Conservation (phyloP, 345 rosid species). For the Populus nigra region DNA sequence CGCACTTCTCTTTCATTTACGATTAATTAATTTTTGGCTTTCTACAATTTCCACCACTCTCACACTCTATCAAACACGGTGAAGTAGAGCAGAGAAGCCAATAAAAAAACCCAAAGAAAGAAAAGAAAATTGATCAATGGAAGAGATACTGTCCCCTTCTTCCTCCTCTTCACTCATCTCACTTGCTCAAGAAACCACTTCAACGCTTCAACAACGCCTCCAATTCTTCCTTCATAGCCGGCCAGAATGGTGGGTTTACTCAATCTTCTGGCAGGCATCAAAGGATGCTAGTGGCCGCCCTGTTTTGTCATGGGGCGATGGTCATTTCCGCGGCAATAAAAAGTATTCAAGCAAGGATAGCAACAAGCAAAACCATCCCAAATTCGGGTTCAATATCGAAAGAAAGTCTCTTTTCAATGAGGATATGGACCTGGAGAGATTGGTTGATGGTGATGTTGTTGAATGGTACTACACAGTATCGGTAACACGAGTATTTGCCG, state of each 20-base stretch:
- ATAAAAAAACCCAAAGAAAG: background rate
- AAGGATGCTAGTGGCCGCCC: constrained; percentile 31
- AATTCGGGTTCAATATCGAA: constrained; percentile 19
- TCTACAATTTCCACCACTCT: background rate
- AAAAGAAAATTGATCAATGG: constrained; percentile 1
- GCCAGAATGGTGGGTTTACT: constrained; percentile 56
- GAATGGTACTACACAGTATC: constrained; percentile 50
- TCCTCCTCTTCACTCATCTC: constrained; percentile 29
- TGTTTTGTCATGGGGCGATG: constrained; percentile 46
- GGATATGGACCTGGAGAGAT: constrained; percentile 28
- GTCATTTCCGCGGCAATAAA: constrained; percentile 36
- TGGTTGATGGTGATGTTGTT: constrained; percentile 24
- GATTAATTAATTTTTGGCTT: background rate
- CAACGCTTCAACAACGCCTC: constrained; percentile 48
- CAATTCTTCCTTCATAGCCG: constrained; percentile 40
- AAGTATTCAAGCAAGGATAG: constrained; percentile 9
- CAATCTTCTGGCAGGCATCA: constrained; percentile 59
- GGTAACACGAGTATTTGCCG: constrained; percentile 27
- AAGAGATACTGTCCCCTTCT: constrained; percentile 30
- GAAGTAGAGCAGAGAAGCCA: background rate
- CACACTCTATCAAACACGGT: background rate
- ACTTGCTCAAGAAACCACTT: constrained; percentile 21
- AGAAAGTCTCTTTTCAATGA: constrained; percentile 24
- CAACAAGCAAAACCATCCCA: constrained; percentile 8
- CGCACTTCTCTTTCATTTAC: background rate